Evolutionary conservation across 2,329 filamentous ascomycete genomes (phyloP), one percentile per base, ranked within the genome.

Genomic region (Fusarium abutilonis): DNA sequence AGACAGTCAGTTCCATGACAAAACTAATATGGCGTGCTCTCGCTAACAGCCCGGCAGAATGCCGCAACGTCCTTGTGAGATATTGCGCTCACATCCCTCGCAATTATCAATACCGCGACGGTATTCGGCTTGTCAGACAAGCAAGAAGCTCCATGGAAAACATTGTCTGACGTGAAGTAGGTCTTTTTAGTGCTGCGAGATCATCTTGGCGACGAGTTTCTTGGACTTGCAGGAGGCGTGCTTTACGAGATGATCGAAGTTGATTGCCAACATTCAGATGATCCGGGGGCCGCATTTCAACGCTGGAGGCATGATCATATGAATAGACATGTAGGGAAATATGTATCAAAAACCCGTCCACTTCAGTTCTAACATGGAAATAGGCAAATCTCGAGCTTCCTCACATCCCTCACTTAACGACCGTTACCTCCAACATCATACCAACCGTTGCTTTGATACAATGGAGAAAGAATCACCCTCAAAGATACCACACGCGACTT

Each of bases 191-290:
- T 80, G 34, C 64, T 80, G 14, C 72, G 78, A 45, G 76, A 80
- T 42, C 76, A 79, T 63, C 73, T 81, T 34, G 79, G 78, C 9
- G 78, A 81, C 44, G 78, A 80, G 57, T 77, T 79, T 51, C 67
- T 81, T 31, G 78, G 79, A 40, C 64, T 77, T 19, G 76, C 78
- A 11, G 75, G 76, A 29, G 79, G 79, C 6, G 79, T 81, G 4
- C 71, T 80, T 8, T 80, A 81, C 56, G 79, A 81, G 63, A 65
- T 81, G 52, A 80, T 81, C 32, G 79, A 81, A 61, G 71, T 81
- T 31, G 78, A 80, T 61, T 79, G 77, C 48, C 72, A 76, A 34
- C 70, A 78, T 60, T 79, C 77, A 2, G 78, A 80, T 40, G 79
- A 80, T 47, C 75, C 78, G 32, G 78, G 78, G 14, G 78, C 78